phyloP scores from a whole-genome alignment of 139 green algal species.

The Haematococcus lacustris region DNA sequence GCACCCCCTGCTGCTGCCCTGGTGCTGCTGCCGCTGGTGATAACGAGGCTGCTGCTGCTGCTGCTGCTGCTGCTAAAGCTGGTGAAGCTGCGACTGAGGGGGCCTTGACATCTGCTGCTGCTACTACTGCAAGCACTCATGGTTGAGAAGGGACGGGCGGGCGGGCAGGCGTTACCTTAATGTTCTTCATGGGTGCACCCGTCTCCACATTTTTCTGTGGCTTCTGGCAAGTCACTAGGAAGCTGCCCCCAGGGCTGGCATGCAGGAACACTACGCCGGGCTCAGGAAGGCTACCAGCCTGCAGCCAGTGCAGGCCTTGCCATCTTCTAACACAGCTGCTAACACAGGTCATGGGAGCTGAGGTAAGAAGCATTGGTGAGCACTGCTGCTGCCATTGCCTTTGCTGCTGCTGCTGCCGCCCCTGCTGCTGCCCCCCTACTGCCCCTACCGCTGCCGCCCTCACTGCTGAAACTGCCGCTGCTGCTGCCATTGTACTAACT shows the following conservation, averaged over 20 bases:
- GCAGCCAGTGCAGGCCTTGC: too few species aligned
- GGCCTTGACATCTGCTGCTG: background rate
- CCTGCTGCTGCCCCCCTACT: too few species aligned
- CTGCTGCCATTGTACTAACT: too few species aligned
- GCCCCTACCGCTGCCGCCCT: too few species aligned
- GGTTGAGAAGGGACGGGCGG: slow-evolving; percentile 1
- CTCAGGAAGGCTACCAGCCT: slow-evolving; percentile 11
- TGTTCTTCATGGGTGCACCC: slow-evolving; percentile 48
- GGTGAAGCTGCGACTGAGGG: background rate
- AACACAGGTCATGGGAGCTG: too few species aligned
- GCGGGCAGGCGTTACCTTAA: slow-evolving; percentile 42
- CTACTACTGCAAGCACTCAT: background rate
- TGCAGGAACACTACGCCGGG: slow-evolving; percentile 28
- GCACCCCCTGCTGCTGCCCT: background rate
- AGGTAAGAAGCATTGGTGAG: too few species aligned
- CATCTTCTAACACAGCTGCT: too few species aligned
- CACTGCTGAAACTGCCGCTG: too few species aligned
- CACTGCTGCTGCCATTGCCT: too few species aligned
- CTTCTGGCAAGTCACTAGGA: slow-evolving; percentile 55
- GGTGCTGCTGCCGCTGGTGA: background rate
- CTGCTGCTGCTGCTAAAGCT: slow-evolving; percentile 1
- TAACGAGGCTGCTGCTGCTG: background rate
- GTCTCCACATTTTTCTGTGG: slow-evolving; percentile 36
- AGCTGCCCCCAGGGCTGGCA: slow-evolving; percentile 35
- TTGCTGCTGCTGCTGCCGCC: too few species aligned